Evolutionary conservation across 1,284 basidiomycete genomes (phyloP), one percentile per base, ranked within the genome.

Genomic region (Grifola frondosa): DNA sequence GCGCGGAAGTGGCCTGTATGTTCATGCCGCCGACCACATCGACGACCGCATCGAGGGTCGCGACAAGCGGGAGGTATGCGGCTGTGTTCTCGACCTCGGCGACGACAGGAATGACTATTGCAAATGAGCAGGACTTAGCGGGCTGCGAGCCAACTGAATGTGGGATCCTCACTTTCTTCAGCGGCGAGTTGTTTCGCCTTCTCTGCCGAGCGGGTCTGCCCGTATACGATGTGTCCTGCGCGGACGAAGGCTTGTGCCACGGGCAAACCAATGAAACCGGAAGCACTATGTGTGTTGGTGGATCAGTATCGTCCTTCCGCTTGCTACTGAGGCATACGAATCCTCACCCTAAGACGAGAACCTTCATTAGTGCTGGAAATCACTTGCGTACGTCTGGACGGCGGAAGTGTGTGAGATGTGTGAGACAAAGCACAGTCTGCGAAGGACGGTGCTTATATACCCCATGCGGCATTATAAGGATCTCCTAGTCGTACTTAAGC

Each of bases 141-240:
- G 25, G 15, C 13, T 12, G 33, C n/a, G 16, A 31, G 17, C 2
- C 13, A 21, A 36, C 2, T 19, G 19, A 34, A 24, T 20, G 30
- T 11, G 9, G 4, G 15, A 17, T 20, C 60, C 65, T 43, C 35
- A 71, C 70, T 75, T 60, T 78, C 77, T 54, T 75, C 68, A 11
- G 65, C 63, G 1, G 66, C 64, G 2, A 79, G 64, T 30, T 56
- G 46, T 35, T 68, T 67, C 1, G 64, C 68, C 41, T 70, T 71
- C 5, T 49, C 56, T 6, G 65, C 61, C 5, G 66, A 69, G 25
- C 78, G 70, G 0, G 74, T 75, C 11, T 68, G 61, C 17, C 77
- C 77, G 43, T 74, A 77, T 4, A 79, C 77, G 20, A 69, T 65
- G 49, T 80, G 75, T 0, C 78, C 78, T 0, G 69, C 71, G n/a